A percentile compares a stretch with the other conserved stretches of the same genome.
phyloP scores from a whole-genome alignment of 306 rosid species.

The Carpinus viminea region DNA sequence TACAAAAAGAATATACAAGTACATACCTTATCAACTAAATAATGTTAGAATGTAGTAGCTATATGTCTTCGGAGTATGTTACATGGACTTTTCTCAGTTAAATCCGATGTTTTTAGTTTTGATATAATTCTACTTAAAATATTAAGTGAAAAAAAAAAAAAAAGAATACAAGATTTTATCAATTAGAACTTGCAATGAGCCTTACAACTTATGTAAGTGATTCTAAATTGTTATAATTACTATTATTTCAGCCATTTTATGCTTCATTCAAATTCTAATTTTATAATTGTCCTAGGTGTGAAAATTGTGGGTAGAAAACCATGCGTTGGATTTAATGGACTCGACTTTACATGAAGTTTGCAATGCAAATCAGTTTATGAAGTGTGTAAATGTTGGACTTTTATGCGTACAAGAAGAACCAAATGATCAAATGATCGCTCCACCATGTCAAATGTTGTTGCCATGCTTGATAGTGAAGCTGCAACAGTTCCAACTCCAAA shows the following conservation, averaged over 20 bases:
- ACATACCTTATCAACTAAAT: not conserved
- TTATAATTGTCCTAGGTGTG: conserved; percentile 38
- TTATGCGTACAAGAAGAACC: no score
- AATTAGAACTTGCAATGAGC: conserved; percentile 36
- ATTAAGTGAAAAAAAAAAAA: conserved; percentile 52
- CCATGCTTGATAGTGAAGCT: conserved; percentile 10
- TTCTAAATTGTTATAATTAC: not conserved
- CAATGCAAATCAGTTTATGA: conserved; percentile 29
- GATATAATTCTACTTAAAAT: conserved; percentile 41
- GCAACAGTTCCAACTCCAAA: conserved; percentile 36
- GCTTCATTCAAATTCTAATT: not conserved
- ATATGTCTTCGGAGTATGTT: conserved; percentile 53
- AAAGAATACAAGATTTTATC: conserved; percentile 43
- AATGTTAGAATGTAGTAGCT: conserved; percentile 30
- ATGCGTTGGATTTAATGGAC: conserved; percentile 45
- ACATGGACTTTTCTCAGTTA: conserved; percentile 47
- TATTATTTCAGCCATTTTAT: not conserved
- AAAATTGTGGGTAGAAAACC: conserved; percentile 45
- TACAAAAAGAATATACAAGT: not conserved
- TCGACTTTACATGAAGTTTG: conserved; percentile 26
- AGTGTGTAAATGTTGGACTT: conserved; percentile 42
- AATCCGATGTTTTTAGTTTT: no score
- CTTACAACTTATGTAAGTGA: conserved; percentile 52
- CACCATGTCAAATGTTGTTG: conserved; percentile 34
- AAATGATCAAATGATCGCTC: conserved; percentile 39